phyloP scores from a whole-genome alignment of 1,139 yeast species.

The Pichia sp. region DNA sequence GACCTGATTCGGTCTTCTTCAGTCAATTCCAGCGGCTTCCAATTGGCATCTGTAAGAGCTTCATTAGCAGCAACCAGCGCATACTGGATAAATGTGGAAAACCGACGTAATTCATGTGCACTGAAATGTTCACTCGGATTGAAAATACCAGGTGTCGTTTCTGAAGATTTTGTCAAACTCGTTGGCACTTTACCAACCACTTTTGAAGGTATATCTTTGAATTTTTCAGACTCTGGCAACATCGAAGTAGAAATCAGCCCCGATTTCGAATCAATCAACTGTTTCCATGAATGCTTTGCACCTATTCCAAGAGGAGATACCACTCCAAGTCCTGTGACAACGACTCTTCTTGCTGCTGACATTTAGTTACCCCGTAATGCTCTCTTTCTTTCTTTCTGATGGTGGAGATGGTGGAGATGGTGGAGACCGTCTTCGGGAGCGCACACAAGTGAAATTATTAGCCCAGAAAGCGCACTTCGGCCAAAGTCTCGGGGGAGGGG shows the following conservation, averaged over 20 bases:
- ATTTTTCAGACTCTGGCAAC: conserved; percentile 40
- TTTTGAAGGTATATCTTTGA: conserved; percentile 58
- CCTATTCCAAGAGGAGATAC: conserved; percentile 85
- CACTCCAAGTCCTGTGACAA: conserved; percentile 84
- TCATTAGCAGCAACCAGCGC: conserved; percentile 71
- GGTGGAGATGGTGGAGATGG: background rate
- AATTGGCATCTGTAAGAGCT: conserved; percentile 63
- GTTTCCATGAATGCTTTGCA: conserved; percentile 42
- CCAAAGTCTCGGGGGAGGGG: conserved; percentile 7
- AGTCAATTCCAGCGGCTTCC: conserved; percentile 30
- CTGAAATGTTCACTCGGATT: conserved; percentile 32
- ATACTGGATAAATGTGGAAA: conserved; percentile 70
- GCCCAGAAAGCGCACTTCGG: too few species aligned
- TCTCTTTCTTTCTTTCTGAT: background rate
- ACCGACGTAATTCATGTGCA: conserved; percentile 42
- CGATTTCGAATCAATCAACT: conserved; percentile 39
- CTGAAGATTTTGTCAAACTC: conserved; percentile 27
- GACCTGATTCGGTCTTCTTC: conserved; percentile 29
- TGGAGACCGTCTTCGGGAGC: background rate
- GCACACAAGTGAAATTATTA: too few species aligned
- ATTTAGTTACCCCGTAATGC: background rate
- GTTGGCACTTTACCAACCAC: conserved; percentile 74
- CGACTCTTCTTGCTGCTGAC: conserved; percentile 47
- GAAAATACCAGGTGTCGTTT: conserved; percentile 1
- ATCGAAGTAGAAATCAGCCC: conserved; percentile 49